A percentile compares a stretch with the other conserved stretches of the same genome.
Conservation (phyloP, 176 grass and related monocot genomes). For the Triticum timopheevii region DNA sequence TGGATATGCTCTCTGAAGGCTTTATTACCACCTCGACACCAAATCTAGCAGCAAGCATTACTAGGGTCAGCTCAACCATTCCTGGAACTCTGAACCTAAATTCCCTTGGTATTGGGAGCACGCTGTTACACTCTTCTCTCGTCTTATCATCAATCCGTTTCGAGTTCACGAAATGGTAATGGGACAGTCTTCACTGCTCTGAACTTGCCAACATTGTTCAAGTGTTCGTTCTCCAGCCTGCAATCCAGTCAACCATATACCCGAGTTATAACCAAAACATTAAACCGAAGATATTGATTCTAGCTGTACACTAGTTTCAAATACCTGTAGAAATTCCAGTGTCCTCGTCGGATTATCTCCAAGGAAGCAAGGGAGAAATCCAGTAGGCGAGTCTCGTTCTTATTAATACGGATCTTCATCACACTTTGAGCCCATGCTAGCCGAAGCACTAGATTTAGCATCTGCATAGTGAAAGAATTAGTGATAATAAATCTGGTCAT, state of each 20-base stretch:
- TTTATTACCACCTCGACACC: conserved; percentile 46
- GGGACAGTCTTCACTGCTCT: conserved; percentile 81
- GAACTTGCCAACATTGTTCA: conserved; percentile 89
- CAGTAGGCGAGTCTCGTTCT: conserved; percentile 50
- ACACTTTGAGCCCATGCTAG: conserved; percentile 92
- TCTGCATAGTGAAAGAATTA: conserved; percentile 44
- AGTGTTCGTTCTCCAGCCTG: conserved; percentile 90
- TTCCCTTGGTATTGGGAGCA: conserved; percentile 28
- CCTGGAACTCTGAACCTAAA: conserved; percentile 18
- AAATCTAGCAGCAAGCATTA: conserved; percentile 22
- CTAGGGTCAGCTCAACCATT: not conserved
- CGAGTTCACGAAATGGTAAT: conserved; percentile 80
- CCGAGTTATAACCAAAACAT: not conserved
- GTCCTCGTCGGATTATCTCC: conserved; percentile 81
- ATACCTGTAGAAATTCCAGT: conserved; percentile 96
- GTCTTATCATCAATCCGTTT: conserved; percentile 49
- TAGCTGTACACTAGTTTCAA: not conserved
- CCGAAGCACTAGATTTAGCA: conserved; percentile 73
- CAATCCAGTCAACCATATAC: not conserved
- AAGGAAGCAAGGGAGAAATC: conserved; percentile 80
- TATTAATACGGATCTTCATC: conserved; percentile 47
- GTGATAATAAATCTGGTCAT: not conserved
- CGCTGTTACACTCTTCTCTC: not conserved
- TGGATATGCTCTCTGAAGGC: conserved; percentile 32
- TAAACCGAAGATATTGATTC: not conserved